Base-by-base conservation (phyloP, 1,139 yeast species). In the Candida pseudocylindracea region DNA sequence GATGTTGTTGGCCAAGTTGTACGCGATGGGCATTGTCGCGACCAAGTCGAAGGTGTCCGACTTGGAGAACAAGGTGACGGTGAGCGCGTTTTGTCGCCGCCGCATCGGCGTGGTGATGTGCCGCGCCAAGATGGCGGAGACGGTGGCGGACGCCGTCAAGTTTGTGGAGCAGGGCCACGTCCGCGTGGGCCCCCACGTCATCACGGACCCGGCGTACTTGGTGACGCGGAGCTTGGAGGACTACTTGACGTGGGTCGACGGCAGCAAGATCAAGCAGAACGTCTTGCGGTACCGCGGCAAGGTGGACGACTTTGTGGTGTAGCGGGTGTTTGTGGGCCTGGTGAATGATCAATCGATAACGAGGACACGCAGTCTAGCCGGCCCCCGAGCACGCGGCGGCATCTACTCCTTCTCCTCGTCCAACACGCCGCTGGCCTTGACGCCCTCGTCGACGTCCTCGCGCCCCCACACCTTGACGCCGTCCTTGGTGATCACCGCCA, bases 81-180 rank as follows among this genome's bases (percentile, higher is more conserved):
- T 91, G 8, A 73, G 93, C 45, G 88, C 94, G 2, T 54, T 91
- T 33, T 85, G 96, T 50, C 67, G 96, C 43, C 65, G 99, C 44
- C 63, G 99, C 46, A 66, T 91, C 27, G 93, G 93, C 7, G 94
- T 88, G 29, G 91, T 91, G 33, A 80, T 91, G 94, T 83, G 92
- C 45, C 67, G 95, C 38, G 59, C 85, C 41, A 81, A 78, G 45
- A 91, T 91, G 99, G 91, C 94, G 0, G 88, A 85, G 46, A 76
- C 76, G 31, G 63, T 88, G 29, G 59, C 67, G 28, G 96, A 83
- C 50, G 98, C 96, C 0, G 79, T 85, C 13, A 80, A 80, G 32
- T 81, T 80, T 48, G 67, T 91, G 13, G 96, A 88, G 48, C 96
- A 88, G 51, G 99, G 99, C 3, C 96, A 91, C 47, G 93, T 91